These are phyloP conservation scores for Populus euphratica DNA, from an alignment of 345 rosid species.

Conservation along the genomic window DNA sequence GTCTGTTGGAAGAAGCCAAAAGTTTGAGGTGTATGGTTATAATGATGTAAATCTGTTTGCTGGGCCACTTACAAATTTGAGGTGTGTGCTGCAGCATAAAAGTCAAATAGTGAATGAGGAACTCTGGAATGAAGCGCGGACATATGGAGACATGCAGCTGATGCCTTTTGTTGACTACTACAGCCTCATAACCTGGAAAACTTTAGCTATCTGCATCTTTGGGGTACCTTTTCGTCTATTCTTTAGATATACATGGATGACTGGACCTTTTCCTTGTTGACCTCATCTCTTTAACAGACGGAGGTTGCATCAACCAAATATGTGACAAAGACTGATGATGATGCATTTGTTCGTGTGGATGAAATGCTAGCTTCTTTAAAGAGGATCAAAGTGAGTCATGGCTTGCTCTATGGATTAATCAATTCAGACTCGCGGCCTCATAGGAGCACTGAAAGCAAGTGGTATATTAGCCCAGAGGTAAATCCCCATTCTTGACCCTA, in stretches of 20 bases:
- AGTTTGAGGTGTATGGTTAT: background rate
- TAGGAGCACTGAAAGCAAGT: conserved; percentile 83
- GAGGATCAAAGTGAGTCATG: conserved; percentile 49
- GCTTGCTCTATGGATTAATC: conserved; percentile 84
- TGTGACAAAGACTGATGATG: conserved; percentile 97
- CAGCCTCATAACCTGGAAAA: conserved; percentile 94
- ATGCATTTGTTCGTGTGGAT: conserved; percentile 93
- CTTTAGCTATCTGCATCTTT: conserved; percentile 88
- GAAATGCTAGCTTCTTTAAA: conserved; percentile 69
- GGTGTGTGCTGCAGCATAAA: conserved; percentile 68
- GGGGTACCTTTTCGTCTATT: conserved; percentile 60
- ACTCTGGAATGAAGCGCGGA: conserved; percentile 87
- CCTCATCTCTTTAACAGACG: conserved; percentile 41
- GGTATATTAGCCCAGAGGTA: conserved; percentile 91
- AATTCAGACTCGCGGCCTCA: conserved; percentile 83
- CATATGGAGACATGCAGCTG: conserved; percentile 82
- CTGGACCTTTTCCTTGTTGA: background rate
- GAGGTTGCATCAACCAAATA: conserved; percentile 74
- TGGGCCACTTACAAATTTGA: conserved; percentile 19
- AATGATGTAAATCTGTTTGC: conserved; percentile 3
- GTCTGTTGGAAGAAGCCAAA: background rate
- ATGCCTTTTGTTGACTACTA: conserved; percentile 99
- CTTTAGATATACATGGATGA: background rate
- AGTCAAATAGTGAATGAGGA: conserved; percentile 82
- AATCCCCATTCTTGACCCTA: conserved; percentile 1